Evolutionary conservation across 2,329 filamentous ascomycete species (phyloP).

Genomic region (Diaporthe citri): DNA sequence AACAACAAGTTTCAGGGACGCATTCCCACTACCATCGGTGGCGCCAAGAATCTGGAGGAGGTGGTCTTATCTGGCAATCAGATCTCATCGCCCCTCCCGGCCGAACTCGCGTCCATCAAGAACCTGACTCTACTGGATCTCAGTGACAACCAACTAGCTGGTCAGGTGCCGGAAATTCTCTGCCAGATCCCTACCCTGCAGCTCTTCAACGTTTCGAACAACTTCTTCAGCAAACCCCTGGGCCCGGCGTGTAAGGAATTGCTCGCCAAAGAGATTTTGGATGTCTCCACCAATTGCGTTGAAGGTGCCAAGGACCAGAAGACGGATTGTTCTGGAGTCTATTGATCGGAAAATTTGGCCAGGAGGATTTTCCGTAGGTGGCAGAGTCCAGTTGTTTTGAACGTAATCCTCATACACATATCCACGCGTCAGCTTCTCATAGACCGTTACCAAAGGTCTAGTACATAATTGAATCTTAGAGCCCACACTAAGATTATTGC

Average conservation of each 20-base stretch:
- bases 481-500: too few relatives aligned
- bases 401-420: neutral
- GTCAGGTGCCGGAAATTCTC: neutral
- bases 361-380: neutral
- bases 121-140: neutral
- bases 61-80: neutral
- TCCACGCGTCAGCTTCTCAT: too few relatives aligned
- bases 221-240: neutral
- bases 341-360: neutral
- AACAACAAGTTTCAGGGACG: neutral
- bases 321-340: neutral
- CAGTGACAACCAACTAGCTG: neutral
- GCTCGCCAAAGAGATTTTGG: neutral
- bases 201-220: neutral
- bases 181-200: neutral
- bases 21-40: neutral
- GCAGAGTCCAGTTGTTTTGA: neutral
- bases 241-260: neutral
- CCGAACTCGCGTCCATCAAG: neutral
- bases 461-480: too few relatives aligned
- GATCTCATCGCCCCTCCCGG: neutral
- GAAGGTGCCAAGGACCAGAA: neutral
- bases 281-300: neutral
- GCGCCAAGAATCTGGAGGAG: neutral
- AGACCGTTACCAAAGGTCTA: too few relatives aligned